Percentiles rank a stretch among this genome's conserved stretches.
Conservation (phyloP, 1,139 yeast genomes). For the Suhomyces choctaworum region DNA sequence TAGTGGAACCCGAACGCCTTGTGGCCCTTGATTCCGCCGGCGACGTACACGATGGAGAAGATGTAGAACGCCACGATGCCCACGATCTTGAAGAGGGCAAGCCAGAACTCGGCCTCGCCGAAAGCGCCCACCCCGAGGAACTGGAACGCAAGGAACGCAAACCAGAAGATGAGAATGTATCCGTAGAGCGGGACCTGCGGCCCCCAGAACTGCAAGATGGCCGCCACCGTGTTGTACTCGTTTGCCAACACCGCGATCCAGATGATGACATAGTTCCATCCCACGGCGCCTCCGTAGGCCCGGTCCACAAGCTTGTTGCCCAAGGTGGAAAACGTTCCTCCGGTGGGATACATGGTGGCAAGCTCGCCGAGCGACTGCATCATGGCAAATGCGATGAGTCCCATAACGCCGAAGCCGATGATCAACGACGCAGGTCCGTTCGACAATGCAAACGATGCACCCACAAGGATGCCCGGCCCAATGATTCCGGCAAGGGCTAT, state of each 20-base stretch:
- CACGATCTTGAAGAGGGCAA: constrained; percentile 55
- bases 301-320: constrained; percentile 55
- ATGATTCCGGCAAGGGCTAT: constrained; percentile 57
- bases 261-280: constrained; percentile 62
- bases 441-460: constrained; percentile 46
- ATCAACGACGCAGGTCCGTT: constrained; percentile 50
- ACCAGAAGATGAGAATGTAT: constrained; percentile 57
- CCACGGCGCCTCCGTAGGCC: constrained; percentile 61
- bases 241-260: constrained; percentile 63
- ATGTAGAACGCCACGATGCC: constrained; percentile 60
- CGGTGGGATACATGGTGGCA: constrained; percentile 52
- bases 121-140: constrained; percentile 57
- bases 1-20: constrained; percentile 54
- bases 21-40: constrained; percentile 63
- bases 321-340: constrained; percentile 55
- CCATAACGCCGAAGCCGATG: constrained; percentile 50
- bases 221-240: constrained; percentile 56
- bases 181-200: constrained; percentile 62
- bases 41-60: constrained; percentile 57
- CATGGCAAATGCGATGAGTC: constrained; percentile 56
- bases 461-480: constrained; percentile 55
- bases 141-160: constrained; percentile 52
- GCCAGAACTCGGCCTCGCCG: constrained; percentile 71
- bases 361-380: constrained; percentile 61
- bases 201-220: constrained; percentile 59